These are phyloP conservation scores for Yamadazyma siamensis DNA, from an alignment of 1,139 yeast genomes.

Conservation along the genomic window DNA sequence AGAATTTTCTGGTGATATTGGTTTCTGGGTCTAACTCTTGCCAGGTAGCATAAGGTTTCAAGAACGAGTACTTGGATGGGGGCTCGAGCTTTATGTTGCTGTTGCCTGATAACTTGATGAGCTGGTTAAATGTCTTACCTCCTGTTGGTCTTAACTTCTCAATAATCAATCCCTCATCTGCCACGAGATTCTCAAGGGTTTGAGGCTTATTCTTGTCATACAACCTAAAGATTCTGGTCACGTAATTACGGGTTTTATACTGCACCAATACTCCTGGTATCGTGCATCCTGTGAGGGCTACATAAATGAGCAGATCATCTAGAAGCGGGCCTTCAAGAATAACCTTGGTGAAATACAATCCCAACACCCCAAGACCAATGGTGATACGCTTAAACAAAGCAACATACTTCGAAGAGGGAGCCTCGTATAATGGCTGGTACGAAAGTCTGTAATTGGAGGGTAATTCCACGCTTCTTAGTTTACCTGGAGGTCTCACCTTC, in stretches of 20 bases:
- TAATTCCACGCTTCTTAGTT: constrained; percentile 25
- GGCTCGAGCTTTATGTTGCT: constrained; percentile 35
- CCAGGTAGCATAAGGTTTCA: constrained; percentile 63
- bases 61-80: constrained; percentile 21
- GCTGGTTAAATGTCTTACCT: constrained; percentile 59
- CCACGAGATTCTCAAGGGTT: constrained; percentile 56
- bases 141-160: constrained; percentile 71
- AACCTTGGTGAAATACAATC: constrained; percentile 52
- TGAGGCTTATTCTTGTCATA: constrained; percentile 64
- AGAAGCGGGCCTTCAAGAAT: constrained; percentile 55
- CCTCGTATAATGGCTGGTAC: constrained; percentile 52
- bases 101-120: constrained; percentile 48
- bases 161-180: constrained; percentile 62
- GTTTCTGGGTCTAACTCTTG: constrained; percentile 32
- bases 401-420: constrained; percentile 55
- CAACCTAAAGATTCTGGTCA: constrained; percentile 66
- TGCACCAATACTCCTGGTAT: constrained; percentile 44
- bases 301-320: constrained; percentile 50
- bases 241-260: constrained; percentile 63
- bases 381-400: constrained; percentile 53
- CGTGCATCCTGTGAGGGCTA: constrained; percentile 35
- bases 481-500: constrained; percentile 24
- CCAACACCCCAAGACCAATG: constrained; percentile 52
- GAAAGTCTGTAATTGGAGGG: constrained; percentile 48
- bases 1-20: constrained; percentile 40